These are phyloP conservation scores for Aspergillus homomorphus DNA, from an alignment of 495 filamentous ascomycete species.

Conservation along the genomic window DNA sequence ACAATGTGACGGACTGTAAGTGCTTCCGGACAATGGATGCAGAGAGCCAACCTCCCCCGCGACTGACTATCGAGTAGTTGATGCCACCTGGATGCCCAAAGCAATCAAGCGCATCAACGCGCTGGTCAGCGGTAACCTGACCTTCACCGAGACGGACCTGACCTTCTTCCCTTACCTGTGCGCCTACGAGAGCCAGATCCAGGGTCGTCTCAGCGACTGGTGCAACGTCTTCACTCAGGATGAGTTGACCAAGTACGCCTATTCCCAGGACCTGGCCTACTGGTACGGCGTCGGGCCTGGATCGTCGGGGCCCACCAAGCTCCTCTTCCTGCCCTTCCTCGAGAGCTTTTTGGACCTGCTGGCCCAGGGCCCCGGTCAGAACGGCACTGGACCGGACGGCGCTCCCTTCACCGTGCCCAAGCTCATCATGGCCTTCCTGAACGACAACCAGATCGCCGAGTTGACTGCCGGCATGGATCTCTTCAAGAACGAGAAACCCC, in stretches of 20 bases:
- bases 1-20: conserved; percentile 5
- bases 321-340: conserved; percentile 10
- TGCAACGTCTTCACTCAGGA: conserved; percentile 51
- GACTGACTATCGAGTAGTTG: conserved; percentile 10
- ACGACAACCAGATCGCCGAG: conserved; percentile 60
- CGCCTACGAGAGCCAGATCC: conserved; percentile 59
- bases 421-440: conserved; percentile 52
- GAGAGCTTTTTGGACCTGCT: conserved; percentile 47
- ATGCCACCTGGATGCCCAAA: conserved; percentile 49
- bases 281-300: conserved; percentile 45
- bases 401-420: conserved; percentile 39
- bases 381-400: conserved; percentile 38
- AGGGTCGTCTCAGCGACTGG: conserved; percentile 50
- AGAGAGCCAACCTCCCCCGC: not conserved
- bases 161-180: conserved; percentile 57
- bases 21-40: too few relatives aligned
- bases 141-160: conserved; percentile 48
- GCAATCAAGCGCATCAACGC: conserved; percentile 47
- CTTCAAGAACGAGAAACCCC: conserved; percentile 44
- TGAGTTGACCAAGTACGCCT: conserved; percentile 55
- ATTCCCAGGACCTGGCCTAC: conserved; percentile 57
- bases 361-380: conserved; percentile 40
- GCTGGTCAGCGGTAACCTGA: conserved; percentile 47
- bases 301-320: not conserved
- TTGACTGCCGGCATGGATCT: conserved; percentile 51